Evolutionary conservation across 345 rosid genomes (phyloP), one percentile per base, ranked within the genome.

Genomic region (Moricandia arvensis): DNA sequence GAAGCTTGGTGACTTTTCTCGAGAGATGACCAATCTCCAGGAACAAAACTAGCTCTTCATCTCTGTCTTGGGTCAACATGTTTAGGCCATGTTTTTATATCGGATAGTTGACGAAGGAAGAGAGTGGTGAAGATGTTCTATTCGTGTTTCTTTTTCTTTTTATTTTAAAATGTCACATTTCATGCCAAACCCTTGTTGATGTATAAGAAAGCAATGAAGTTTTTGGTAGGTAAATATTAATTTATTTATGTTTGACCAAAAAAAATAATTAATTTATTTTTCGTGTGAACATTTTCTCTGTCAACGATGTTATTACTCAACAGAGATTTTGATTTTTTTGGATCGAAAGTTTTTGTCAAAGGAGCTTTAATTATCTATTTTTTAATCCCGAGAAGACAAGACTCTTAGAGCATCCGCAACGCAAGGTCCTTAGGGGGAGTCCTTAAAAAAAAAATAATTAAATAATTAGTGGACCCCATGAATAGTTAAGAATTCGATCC

Each of bases 21-120:
- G 13, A 76, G 85, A 79, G 81, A 21, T 2, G 82, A 74, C 84
- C 82, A 87, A 86, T 76, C 77, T 87, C 87, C 12, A 86, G 81
- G 68, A 86, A 88, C 85, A 88, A 73, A 69, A 87, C 77, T n/a
- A 90, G 90, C 84, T 92, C 91, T 59, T 90, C 96, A 49, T 88
- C 93, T 80, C 64, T 84, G 69, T 90, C 85, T 73, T 82, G 82
- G 85, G 87, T 82, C 85, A 82, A 80, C 89, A 81, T 54, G 15
- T 55, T 31, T n/a, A 15, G 0, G 12, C 5, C 65, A 73, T 16
- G 13, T 57, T 72, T 45, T 17, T 17, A 0, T 21, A 6, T 43
- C 35, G 34, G 47, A 75, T 51, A 12, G 33, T 51, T 17, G 12
- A 51, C 33, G 17, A 37, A 27, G 64, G 47, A 62, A 53, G 37